These are phyloP conservation scores for Fonsecaea multimorphosa DNA, from an alignment of 2,329 filamentous ascomycete species.

Conservation along the genomic window DNA sequence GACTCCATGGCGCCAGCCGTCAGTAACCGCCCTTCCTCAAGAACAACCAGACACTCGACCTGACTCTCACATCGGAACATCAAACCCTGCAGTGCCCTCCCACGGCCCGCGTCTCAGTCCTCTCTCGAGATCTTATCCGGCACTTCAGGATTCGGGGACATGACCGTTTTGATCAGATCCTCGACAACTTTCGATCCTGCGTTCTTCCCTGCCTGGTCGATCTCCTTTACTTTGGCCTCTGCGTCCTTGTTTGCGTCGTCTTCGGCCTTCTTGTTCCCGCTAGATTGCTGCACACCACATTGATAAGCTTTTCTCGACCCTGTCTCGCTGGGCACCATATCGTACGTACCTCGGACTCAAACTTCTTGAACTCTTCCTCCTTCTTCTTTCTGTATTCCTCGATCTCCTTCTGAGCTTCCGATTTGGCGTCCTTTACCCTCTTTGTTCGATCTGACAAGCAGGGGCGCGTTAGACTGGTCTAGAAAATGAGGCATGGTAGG, in stretches of 20 bases:
- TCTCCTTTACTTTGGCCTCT: conserved; percentile 80
- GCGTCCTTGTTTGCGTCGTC: conserved; percentile 80
- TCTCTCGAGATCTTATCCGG: conserved; percentile 50
- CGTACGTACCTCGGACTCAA: conserved; percentile 73
- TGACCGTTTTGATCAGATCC: conserved; percentile 82
- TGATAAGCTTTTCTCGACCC: background rate
- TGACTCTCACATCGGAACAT: background rate
- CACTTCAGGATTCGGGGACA: conserved; percentile 77
- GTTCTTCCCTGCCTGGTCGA: conserved; percentile 79
- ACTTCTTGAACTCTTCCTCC: conserved; percentile 93
- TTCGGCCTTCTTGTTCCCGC: conserved; percentile 84
- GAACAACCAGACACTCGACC: background rate
- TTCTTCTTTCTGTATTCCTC: conserved; percentile 88
- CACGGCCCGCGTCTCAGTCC: conserved; percentile 25
- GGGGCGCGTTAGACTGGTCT: conserved; percentile 18
- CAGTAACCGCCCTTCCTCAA: background rate
- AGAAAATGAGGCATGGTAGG: conserved; percentile 4
- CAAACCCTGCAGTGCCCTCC: background rate
- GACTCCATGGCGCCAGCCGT: conserved; percentile 10
- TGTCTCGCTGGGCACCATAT: background rate
- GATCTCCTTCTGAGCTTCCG: conserved; percentile 97
- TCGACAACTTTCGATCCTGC: conserved; percentile 79
- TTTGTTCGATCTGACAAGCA: conserved; percentile 78
- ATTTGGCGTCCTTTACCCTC: conserved; percentile 92
- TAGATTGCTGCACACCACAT: conserved; percentile 72